Evolutionary conservation across 2,329 filamentous ascomycete species (phyloP), one percentile per base, ranked within the genome.

Genomic region (Emericellopsis atlantica): DNA sequence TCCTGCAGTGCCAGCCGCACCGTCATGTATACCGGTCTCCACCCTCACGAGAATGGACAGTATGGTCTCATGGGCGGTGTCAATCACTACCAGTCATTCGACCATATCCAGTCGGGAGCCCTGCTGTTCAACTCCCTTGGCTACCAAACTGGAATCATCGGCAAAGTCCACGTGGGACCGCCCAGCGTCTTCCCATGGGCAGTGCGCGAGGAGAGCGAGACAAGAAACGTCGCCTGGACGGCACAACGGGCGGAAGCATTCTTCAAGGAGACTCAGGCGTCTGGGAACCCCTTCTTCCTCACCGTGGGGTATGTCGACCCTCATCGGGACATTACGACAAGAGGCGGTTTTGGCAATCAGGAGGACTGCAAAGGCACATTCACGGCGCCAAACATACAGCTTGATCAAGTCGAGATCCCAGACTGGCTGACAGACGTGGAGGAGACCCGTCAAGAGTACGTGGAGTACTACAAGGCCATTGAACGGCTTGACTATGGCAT

Each of bases 151-250:
- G 67, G 64, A 0, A 64, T 72, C 18, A 49, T 70, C 3, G 65
- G 65, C 3, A 71, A 72, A 46, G 52, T 71, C 0, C 69, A 72
- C 37, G 67, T 71, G 10, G 65, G 64, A 1, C 66, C 66, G 0
- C 35, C 40, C 0, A 37, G 39, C 1, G 53, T 54, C 0, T 70
- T 69, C 42, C 62, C 62, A 0, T 71, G 66, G 66, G 49, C 65
- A 34, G 46, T 57, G 11, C 40, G 51, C n/a, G 51, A 57, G 22
- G 60, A 64, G 43, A 69, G 65, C 42, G 53, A 54, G 5, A 68
- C 53, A 4, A 56, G 68, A 10, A 60, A 73, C 43, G 65, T 70
- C 5, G 54, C 54, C 11, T 54, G 52, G 48, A 54, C 60, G 7
- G 63, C 66, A 0, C 60, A 61, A 21, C 54, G 55, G 34, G 59